Conservation (phyloP, 495 filamentous ascomycete species). For the Neurospora terricola region DNA sequence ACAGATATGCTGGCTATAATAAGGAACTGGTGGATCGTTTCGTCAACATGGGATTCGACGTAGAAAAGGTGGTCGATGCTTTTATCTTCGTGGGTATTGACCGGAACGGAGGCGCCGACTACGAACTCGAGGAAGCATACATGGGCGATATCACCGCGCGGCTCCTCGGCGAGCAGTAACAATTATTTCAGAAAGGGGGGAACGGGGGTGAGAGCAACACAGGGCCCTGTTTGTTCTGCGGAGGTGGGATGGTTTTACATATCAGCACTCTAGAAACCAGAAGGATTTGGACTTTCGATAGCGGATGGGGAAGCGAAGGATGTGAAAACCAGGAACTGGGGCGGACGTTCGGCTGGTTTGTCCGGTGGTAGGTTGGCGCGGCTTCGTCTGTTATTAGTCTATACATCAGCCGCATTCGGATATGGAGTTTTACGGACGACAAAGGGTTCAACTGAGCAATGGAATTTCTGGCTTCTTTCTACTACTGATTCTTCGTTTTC, state of each 20-base stretch:
- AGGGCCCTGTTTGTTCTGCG: background rate
- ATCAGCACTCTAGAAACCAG: background rate
- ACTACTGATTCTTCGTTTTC: background rate
- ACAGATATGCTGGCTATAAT: conserved; percentile 83
- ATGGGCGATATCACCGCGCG: conserved; percentile 84
- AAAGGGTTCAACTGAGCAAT: background rate
- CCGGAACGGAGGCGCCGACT: conserved; percentile 63
- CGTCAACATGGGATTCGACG: conserved; percentile 84
- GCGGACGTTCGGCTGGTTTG: background rate
- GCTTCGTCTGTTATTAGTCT: background rate
- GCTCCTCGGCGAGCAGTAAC: conserved; percentile 64
- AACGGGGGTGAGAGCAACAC: background rate
- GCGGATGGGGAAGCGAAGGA: background rate
- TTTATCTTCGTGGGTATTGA: conserved; percentile 79
- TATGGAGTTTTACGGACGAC: background rate
- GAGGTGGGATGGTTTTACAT: background rate
- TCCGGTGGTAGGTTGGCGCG: background rate
- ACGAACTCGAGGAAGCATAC: conserved; percentile 74
- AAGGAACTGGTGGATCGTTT: conserved; percentile 82
- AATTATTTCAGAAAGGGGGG: background rate
- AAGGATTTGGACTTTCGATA: background rate
- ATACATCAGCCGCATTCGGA: background rate
- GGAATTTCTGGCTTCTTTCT: background rate
- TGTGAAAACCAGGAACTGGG: background rate
- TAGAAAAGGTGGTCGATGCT: conserved; percentile 76